A percentile compares a stretch with the other conserved stretches of the same genome.
Conservation (phyloP, 768 basidiomycete genomes). For the Tulasnella sp. region DNA sequence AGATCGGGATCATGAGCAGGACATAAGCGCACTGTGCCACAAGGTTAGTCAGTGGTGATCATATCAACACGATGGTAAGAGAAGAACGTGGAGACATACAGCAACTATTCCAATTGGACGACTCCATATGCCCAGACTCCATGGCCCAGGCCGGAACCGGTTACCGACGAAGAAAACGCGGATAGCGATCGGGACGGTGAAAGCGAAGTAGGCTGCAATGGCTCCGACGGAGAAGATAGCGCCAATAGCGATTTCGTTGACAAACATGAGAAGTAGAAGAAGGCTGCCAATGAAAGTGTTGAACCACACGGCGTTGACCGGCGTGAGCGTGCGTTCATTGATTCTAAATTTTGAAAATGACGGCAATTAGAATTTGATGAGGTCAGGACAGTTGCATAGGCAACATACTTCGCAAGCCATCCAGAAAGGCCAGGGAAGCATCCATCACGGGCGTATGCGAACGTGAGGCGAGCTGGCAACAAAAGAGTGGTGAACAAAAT, state of each 20-base stretch:
- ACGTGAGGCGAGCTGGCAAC: slow-evolving; percentile 13
- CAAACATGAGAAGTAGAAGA: slow-evolving; percentile 14
- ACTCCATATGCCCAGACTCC: slow-evolving; percentile 16
- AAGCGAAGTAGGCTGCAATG: slow-evolving; percentile 15
- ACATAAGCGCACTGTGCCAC: slow-evolving; percentile 5
- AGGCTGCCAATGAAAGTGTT: slow-evolving; percentile 14
- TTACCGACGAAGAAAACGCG: slow-evolving; percentile 11
- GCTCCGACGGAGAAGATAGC: slow-evolving; percentile 12
- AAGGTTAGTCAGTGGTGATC: too few relatives aligned
- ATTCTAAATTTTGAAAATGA: background rate
- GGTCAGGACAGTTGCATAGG: background rate
- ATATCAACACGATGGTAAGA: too few relatives aligned
- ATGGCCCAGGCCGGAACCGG: slow-evolving; percentile 15
- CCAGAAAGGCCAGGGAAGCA: background rate
- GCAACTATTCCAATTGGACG: slow-evolving; percentile 6
- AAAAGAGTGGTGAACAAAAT: background rate
- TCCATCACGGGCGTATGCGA: slow-evolving; percentile 18
- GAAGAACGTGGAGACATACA: too few relatives aligned
- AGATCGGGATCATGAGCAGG: slow-evolving; percentile 14
- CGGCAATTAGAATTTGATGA: background rate
- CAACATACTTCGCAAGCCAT: background rate
- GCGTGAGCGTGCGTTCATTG: slow-evolving; percentile 10
- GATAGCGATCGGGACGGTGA: slow-evolving; percentile 16
- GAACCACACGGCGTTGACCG: background rate
- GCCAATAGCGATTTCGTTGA: slow-evolving; percentile 9